phyloP scores from a whole-genome alignment of 352 stramenopile genomes.

The Discostella stelligera region DNA sequence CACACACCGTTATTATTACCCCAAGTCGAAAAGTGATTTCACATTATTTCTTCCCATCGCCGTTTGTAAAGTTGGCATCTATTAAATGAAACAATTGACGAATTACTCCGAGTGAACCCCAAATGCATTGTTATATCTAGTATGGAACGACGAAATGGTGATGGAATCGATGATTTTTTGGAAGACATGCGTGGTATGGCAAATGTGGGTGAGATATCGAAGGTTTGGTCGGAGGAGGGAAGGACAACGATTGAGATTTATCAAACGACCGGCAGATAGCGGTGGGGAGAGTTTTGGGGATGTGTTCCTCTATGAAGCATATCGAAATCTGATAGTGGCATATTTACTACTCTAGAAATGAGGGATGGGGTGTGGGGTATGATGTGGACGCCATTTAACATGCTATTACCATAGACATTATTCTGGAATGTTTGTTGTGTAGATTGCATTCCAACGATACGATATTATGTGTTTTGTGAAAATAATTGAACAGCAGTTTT shows the following conservation, averaged over 20 bases:
- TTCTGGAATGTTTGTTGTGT: too few species aligned
- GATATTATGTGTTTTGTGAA: too few species aligned
- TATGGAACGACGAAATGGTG: constrained; percentile 60
- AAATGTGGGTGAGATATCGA: constrained; percentile 35
- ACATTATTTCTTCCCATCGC: background rate
- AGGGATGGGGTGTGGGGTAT: too few species aligned
- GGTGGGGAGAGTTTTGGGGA: constrained; percentile 13
- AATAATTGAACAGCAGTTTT: too few species aligned
- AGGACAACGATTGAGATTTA: constrained; percentile 58
- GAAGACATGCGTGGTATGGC: constrained; percentile 37
- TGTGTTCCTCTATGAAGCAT: too few species aligned
- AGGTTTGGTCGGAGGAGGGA: constrained; percentile 32
- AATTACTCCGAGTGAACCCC: constrained; percentile 50
- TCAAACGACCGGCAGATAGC: constrained; percentile 35
- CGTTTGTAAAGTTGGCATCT: constrained; percentile 80
- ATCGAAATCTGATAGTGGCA: too few species aligned
- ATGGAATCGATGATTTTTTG: constrained; percentile 69
- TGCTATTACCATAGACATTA: too few species aligned
- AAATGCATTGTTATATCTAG: constrained; percentile 58
- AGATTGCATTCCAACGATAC: too few species aligned
- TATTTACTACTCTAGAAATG: too few species aligned
- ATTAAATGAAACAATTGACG: constrained; percentile 88
- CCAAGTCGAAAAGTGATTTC: background rate
- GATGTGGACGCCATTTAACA: too few species aligned
- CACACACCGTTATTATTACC: background rate